Base-by-base conservation (phyloP, 768 basidiomycete species). In the Dictyophora rubrovolvata region DNA sequence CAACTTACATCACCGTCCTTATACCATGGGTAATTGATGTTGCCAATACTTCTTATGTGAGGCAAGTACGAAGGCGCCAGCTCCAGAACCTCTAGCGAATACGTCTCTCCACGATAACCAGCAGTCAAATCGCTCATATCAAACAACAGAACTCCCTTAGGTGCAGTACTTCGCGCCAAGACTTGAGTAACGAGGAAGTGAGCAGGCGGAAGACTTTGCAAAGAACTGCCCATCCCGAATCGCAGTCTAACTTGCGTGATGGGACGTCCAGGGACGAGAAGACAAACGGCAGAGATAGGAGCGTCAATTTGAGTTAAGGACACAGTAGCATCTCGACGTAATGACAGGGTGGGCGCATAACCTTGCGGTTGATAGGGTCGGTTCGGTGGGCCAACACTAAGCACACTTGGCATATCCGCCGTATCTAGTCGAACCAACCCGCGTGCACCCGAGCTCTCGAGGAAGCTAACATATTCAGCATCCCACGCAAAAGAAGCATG, bases 261-360 rank as follows among this genome's bases (percentile, higher is more conserved):
- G 10, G 57, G 57, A 9, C 57, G 57, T 11, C 57, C 57, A 21
- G 57, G 57, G 5, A 59, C 57, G 22, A 59, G 50, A 10, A 51
- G 50, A 51, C 48, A 52, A 1, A 59, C 21, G n/a, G 57, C 57
- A 21, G 22, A 6, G 28, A 51, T 48, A 8, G 57, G 57, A 12
- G 57, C 57, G 2, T 59, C 57, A n/a, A 59, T 36, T 18, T 14
- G 18, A 28, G 48, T 35, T 12, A 59, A 28, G 21, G 50, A 35
- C 10, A 48, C 11, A 11, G 28, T 48, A 18, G 57, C 57, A 18
- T 59, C 57, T 35, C 21, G 48, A 33, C 28, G 57, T 22, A 59
- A 36, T 5, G 57, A 36, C 22, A 59, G 23, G 1, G 21, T 34
- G 34, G 33, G 17, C 8, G 49, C 10, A 42, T 42, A n/a, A 42